Conservation (phyloP, 352 stramenopile species). For the Plasmopara viticola region DNA sequence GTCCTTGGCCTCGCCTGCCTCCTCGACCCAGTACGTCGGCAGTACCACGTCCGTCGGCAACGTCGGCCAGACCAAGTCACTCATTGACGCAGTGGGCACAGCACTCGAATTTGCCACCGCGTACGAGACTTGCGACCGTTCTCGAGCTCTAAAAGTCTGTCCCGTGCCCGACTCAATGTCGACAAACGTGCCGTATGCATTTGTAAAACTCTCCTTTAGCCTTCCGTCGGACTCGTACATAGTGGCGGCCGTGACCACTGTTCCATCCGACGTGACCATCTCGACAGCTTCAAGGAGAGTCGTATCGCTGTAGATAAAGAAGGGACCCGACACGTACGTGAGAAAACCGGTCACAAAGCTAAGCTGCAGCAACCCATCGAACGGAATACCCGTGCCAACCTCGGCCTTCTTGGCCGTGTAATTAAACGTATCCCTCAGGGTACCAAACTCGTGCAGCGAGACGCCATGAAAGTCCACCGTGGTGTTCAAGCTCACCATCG, state of each 20-base stretch:
- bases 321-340: conserved; percentile 59
- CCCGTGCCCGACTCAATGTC: conserved; percentile 62
- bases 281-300: conserved; percentile 35
- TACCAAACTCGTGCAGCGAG: conserved; percentile 45
- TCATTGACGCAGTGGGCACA: conserved; percentile 40
- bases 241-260: conserved; percentile 24
- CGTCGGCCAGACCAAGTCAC: conserved; percentile 49
- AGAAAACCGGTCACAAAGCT: conserved; percentile 64
- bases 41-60: conserved; percentile 50
- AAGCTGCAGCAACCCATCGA: conserved; percentile 59
- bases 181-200: conserved; percentile 50
- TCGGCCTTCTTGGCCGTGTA: conserved; percentile 22
- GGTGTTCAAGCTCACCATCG: conserved; percentile 34
- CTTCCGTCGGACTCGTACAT: conserved; percentile 43
- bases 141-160: conserved; percentile 60
- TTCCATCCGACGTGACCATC: conserved; percentile 52
- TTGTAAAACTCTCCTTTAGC: conserved; percentile 38
- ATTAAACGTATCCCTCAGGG: conserved; percentile 32
- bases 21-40: conserved; percentile 55
- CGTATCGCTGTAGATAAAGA: conserved; percentile 59
- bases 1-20: conserved; percentile 38
- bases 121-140: conserved; percentile 60
- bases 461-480: conserved; percentile 40
- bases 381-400: conserved; percentile 43
- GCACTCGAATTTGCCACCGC: conserved; percentile 37